These are phyloP conservation scores for Pseudozyma thailandica DNA, from an alignment of 1,284 basidiomycete genomes.

Conservation along the genomic window DNA sequence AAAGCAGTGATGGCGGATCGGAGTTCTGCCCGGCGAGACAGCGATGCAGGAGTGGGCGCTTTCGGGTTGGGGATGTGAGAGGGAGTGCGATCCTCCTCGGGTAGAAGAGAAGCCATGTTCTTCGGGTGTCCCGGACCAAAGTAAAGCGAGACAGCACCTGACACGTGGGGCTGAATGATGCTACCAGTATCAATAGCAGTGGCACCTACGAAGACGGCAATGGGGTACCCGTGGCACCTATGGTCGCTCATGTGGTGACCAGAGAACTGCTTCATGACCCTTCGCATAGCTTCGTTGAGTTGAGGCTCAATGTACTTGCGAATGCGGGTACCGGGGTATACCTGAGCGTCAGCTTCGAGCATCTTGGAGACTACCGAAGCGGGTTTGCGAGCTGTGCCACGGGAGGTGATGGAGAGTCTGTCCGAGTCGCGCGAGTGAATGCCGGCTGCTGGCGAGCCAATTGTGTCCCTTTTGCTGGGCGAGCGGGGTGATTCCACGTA, in stretches of 20 bases:
- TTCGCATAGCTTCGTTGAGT: slow-evolving; percentile 48
- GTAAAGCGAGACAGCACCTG: slow-evolving; percentile 45
- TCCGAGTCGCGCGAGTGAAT: slow-evolving; percentile 35
- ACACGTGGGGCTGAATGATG: slow-evolving; percentile 48
- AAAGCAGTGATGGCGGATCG: slow-evolving; percentile 51
- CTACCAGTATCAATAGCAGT: slow-evolving; percentile 48
- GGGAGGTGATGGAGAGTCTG: slow-evolving; percentile 29
- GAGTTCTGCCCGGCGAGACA: slow-evolving; percentile 55
- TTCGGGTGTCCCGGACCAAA: slow-evolving; percentile 50
- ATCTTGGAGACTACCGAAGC: slow-evolving; percentile 28
- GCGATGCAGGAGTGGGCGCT: slow-evolving; percentile 40
- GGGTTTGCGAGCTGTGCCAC: slow-evolving; percentile 27
- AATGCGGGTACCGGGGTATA: slow-evolving; percentile 46
- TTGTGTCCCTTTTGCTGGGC: slow-evolving; percentile 19
- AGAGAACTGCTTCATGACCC: slow-evolving; percentile 54
- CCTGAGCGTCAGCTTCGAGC: slow-evolving; percentile 44
- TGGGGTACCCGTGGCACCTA: slow-evolving; percentile 48
- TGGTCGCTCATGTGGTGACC: slow-evolving; percentile 52
- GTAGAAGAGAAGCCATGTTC: slow-evolving; percentile 50
- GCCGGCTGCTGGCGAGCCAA: slow-evolving; percentile 5
- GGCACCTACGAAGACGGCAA: slow-evolving; percentile 55
- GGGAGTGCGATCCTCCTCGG: slow-evolving; percentile 42
- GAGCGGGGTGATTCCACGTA: slow-evolving; percentile 23
- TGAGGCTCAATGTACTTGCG: slow-evolving; percentile 50
- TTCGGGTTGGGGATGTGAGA: slow-evolving; percentile 51